These are phyloP conservation scores for Fusarium pseudonygamai DNA, from an alignment of 2,329 filamentous ascomycete species.

Conservation along the genomic window DNA sequence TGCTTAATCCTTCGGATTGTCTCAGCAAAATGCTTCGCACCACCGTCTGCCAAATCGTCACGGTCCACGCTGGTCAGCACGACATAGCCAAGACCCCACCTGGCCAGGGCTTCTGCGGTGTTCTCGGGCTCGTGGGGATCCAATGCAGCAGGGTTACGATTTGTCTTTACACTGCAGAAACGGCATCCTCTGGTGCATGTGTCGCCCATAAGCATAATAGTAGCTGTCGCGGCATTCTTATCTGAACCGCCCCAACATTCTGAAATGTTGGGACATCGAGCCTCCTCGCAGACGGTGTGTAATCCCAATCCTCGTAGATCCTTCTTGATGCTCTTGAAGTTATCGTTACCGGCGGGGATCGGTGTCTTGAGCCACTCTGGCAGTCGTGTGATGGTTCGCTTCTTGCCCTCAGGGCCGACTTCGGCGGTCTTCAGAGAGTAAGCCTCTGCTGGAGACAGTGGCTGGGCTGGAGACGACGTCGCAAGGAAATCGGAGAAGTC, in stretches of 20 bases:
- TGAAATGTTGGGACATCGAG: constrained; percentile 94
- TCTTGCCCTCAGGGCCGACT: constrained; percentile 70
- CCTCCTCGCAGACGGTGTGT: constrained; percentile 98
- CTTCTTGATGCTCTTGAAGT: constrained; percentile 94
- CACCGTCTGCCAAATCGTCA: constrained; percentile 90
- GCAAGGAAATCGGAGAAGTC: constrained; percentile 68
- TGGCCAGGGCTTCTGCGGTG: constrained; percentile 88
- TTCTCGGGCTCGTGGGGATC: constrained; percentile 98
- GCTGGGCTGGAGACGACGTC: constrained; percentile 50
- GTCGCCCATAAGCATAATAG: constrained; percentile 99
- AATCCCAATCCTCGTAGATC: constrained; percentile 89
- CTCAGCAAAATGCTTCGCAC: constrained; percentile 89
- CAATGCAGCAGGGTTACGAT: constrained; percentile 76
- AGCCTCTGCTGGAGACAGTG: constrained; percentile 63
- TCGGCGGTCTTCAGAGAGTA: constrained; percentile 70
- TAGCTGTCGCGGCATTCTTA: constrained; percentile 92
- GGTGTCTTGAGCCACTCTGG: constrained; percentile 97
- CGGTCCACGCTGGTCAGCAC: constrained; percentile 94
- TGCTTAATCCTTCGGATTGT: constrained; percentile 94
- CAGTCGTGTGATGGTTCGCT: constrained; percentile 75
- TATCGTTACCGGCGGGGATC: constrained; percentile 81
- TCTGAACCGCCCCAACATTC: constrained; percentile 96
- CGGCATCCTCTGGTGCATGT: constrained; percentile 96
- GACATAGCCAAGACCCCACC: constrained; percentile 96
- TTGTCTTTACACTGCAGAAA: constrained; percentile 97